Percentiles rank a stretch among this genome's conserved stretches.
Evolutionary conservation across 2,329 filamentous ascomycete genomes (phyloP).

Genomic region (Fusarium pseudoanthophilum): DNA sequence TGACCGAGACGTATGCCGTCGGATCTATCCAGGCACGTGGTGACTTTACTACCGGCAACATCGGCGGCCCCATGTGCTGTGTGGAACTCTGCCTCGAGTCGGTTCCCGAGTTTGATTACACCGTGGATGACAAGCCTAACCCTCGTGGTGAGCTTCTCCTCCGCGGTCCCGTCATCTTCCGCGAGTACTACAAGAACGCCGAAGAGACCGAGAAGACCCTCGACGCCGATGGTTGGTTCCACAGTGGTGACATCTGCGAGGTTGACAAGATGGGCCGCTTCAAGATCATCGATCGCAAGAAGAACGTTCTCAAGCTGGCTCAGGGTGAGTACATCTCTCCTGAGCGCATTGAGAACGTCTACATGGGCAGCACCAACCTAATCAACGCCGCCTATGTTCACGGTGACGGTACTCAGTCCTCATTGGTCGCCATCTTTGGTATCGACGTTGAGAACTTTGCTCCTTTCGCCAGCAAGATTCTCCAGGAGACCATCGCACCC

Average conservation of each 20-base stretch:
- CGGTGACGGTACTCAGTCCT: conserved; percentile 84
- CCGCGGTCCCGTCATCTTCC: conserved; percentile 82
- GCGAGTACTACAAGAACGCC: conserved; percentile 88
- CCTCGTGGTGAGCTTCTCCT: conserved; percentile 91
- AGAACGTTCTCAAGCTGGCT: conserved; percentile 98
- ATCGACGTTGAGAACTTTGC: conserved; percentile 88
- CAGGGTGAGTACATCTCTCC: conserved; percentile 99
- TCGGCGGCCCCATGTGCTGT: conserved; percentile 75
- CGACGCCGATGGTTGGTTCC: conserved; percentile 94
- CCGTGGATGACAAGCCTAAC: conserved; percentile 84
- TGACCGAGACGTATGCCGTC: conserved; percentile 92
- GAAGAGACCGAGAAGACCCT: conserved; percentile 87
- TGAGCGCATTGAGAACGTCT: conserved; percentile 96
- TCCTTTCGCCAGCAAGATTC: conserved; percentile 78
- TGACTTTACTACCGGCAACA: conserved; percentile 83
- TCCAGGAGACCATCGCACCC: conserved; percentile 72
- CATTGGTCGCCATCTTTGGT: conserved; percentile 87
- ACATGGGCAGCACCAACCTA: conserved; percentile 81
- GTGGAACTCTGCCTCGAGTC: conserved; percentile 84
- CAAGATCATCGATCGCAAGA: conserved; percentile 94
- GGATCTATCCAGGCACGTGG: conserved; percentile 73
- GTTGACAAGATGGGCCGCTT: conserved; percentile 88
- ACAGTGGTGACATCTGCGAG: conserved; percentile 89
- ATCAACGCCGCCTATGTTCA: conserved; percentile 88
- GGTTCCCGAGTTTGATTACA: conserved; percentile 94